Evolutionary conservation across 495 filamentous ascomycete species (phyloP).

Genomic region (Daldinia childiae): DNA sequence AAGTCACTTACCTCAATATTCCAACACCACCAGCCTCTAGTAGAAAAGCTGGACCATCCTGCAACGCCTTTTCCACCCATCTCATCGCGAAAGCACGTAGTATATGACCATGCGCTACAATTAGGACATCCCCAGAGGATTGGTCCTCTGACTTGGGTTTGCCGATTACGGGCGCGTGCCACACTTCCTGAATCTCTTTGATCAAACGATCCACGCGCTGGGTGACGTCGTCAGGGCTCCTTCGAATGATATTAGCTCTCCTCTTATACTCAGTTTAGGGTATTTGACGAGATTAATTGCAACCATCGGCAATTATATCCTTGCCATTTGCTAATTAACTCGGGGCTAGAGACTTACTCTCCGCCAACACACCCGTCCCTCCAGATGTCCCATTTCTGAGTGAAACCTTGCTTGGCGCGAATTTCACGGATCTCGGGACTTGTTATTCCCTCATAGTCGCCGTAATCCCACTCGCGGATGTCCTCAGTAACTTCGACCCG

Average conservation of each 20-base stretch:
- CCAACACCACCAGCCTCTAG: conserved; percentile 87
- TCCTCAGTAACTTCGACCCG: conserved; percentile 75
- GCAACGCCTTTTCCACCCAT: conserved; percentile 77
- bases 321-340: neutral
- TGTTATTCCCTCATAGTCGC: conserved; percentile 92
- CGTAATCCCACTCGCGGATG: conserved; percentile 95
- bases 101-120: conserved; percentile 86
- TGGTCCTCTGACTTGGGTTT: conserved; percentile 55
- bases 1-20: conserved; percentile 68
- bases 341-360: conserved; percentile 57
- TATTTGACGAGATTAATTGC: neutral
- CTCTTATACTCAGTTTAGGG: neutral
- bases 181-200: conserved; percentile 69
- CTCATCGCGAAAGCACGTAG: conserved; percentile 90
- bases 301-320: neutral
- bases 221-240: conserved; percentile 70
- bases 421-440: conserved; percentile 71
- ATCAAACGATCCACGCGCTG: conserved; percentile 79
- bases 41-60: conserved; percentile 71
- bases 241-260: conserved; percentile 45
- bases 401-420: conserved; percentile 67
- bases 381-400: conserved; percentile 82
- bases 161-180: conserved; percentile 63
- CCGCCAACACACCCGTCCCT: conserved; percentile 77
- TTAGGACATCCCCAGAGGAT: conserved; percentile 61